Evolutionary conservation across 768 basidiomycete genomes (phyloP).

Genomic region (Pisolithus tinctorius): DNA sequence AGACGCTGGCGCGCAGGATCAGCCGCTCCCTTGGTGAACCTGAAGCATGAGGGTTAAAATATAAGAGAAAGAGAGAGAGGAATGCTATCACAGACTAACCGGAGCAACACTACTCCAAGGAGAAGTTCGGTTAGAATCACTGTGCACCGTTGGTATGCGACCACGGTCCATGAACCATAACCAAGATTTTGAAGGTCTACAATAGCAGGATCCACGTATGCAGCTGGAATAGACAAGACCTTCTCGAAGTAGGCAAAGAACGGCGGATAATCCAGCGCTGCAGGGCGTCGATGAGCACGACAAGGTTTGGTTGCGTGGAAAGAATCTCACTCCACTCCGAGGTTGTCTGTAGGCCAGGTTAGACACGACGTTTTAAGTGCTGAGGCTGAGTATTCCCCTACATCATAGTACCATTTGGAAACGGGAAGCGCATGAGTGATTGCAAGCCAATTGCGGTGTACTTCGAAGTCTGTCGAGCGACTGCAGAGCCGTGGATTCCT

Average conservation of each 20-base stretch:
- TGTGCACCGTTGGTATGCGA: constrained; percentile 81
- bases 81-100: constrained; percentile 34
- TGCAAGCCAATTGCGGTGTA: constrained; percentile 98
- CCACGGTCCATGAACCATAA: constrained; percentile 74
- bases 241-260: constrained; percentile 98
- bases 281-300: constrained; percentile 7
- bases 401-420: constrained; percentile 91
- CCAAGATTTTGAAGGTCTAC: constrained; percentile 73
- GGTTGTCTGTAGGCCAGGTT: constrained; percentile 56
- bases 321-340: constrained; percentile 89
- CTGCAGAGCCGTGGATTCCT: constrained; percentile 29
- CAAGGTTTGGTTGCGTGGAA: constrained; percentile 1
- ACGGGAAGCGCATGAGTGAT: constrained; percentile 85
- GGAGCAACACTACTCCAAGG: constrained; percentile 62
- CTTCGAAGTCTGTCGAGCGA: constrained; percentile 95
- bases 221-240: constrained; percentile 76
- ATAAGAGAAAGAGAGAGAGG: background rate
- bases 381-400: constrained; percentile 35
- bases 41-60: constrained; percentile 13
- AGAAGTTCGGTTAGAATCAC: constrained; percentile 86
- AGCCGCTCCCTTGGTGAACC: constrained; percentile 59
- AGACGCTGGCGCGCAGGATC: constrained; percentile 65
- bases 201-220: constrained; percentile 68
- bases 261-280: constrained; percentile 90
- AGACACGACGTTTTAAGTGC: background rate